Conservation (phyloP, 148 eudicot species). For the Fagopyrum esculentum region DNA sequence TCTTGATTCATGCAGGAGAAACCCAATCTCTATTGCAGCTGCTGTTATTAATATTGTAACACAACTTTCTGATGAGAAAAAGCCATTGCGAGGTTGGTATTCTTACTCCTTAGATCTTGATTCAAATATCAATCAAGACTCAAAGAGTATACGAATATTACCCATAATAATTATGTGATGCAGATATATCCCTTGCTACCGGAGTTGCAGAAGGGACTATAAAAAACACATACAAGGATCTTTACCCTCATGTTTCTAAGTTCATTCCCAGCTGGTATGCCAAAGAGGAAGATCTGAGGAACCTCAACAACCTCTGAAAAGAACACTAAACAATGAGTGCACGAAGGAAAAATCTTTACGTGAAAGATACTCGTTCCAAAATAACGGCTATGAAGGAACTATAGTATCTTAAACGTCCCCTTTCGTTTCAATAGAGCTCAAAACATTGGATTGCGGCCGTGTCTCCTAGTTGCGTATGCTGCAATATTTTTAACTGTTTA, state of each 20-base stretch:
- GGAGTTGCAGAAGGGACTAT: conserved; percentile 27
- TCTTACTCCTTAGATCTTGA: background rate
- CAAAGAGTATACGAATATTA: no score
- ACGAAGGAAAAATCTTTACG: background rate
- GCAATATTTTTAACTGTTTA: background rate
- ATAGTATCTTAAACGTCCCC: background rate
- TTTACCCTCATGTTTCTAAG: conserved; percentile 23
- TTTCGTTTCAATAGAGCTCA: conserved; percentile 3
- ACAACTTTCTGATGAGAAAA: conserved; percentile 19
- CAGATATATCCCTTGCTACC: conserved; percentile 23
- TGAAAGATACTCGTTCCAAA: conserved; percentile 9
- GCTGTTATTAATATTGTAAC: conserved; percentile 22
- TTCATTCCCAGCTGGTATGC: conserved; percentile 27
- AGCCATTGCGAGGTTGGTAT: conserved; percentile 17
- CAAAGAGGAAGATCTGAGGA: conserved; percentile 18
- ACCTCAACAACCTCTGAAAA: conserved; percentile 10
- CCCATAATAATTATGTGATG: background rate
- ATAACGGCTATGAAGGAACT: background rate
- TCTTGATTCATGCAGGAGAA: conserved; percentile 19
- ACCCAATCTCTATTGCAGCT: conserved; percentile 26
- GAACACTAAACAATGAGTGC: background rate
- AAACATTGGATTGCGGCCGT: conserved; percentile 8
- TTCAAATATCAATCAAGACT: background rate
- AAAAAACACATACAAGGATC: conserved; percentile 24
- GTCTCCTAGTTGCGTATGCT: background rate